phyloP scores from a whole-genome alignment of 257 asterid species.

The Capsicum pubescens region DNA sequence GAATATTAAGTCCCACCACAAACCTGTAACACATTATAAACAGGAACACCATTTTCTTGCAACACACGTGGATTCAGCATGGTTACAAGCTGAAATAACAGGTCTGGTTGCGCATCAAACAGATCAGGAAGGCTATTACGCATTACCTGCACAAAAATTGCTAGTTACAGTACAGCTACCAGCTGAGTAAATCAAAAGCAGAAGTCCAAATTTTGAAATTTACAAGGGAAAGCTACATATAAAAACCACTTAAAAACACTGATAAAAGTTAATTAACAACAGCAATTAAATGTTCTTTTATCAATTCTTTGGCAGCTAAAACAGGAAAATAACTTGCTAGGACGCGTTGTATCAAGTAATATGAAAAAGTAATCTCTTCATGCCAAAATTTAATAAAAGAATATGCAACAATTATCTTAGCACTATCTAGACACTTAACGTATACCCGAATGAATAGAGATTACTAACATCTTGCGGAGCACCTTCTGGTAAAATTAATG shows the following conservation, averaged over 20 bases:
- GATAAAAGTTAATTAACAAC: neutral
- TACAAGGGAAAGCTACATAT: neutral
- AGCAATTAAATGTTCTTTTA: constrained; percentile 3
- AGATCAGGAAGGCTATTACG: constrained; percentile 87
- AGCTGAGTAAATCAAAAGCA: constrained; percentile 15
- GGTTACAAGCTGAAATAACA: constrained; percentile 92
- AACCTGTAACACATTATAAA: constrained; percentile 90
- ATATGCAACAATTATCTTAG: neutral
- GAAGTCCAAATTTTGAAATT: neutral
- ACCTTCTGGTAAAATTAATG: neutral
- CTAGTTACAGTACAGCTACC: constrained; percentile 11
- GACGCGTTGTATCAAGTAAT: neutral
- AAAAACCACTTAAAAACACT: neutral
- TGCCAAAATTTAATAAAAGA: neutral
- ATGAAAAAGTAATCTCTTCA: neutral
- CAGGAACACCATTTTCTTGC: constrained; percentile 90
- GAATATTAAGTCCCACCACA: constrained; percentile 20
- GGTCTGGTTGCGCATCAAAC: constrained; percentile 95
- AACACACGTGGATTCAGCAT: constrained; percentile 92
- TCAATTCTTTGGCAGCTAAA: neutral
- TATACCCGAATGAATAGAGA: neutral
- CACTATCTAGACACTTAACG: constrained; percentile 6
- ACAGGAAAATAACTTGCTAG: neutral
- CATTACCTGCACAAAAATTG: constrained; percentile 66
- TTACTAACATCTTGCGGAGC: constrained; percentile 2